A percentile compares a stretch with the other conserved stretches of the same genome.
Conservation (phyloP, 2,329 filamentous ascomycete genomes). For the Sclerotinia minor region DNA sequence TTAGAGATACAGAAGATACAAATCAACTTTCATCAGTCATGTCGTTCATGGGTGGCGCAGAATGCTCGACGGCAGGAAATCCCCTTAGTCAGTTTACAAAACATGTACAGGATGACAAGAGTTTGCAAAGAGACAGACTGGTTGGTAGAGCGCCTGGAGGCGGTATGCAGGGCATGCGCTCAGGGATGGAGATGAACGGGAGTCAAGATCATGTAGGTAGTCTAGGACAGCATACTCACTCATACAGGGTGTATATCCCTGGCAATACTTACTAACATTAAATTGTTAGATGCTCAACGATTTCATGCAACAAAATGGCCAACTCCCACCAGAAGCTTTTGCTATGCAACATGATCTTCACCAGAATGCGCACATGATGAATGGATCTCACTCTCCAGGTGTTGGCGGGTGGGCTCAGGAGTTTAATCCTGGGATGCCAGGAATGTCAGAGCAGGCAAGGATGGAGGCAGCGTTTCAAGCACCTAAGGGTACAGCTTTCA, state of each 20-base stretch:
- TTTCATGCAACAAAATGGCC: constrained; percentile 78
- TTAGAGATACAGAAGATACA: background rate
- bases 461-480: constrained; percentile 72
- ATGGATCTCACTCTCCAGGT: constrained; percentile 42
- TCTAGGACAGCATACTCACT: background rate
- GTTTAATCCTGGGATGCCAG: constrained; percentile 57
- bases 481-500: constrained; percentile 64
- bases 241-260: background rate
- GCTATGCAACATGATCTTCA: constrained; percentile 41
- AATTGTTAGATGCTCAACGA: constrained; percentile 81
- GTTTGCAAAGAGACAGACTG: constrained; percentile 85
- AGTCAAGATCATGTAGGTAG: constrained; percentile 69
- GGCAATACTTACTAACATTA: constrained; percentile 21
- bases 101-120: constrained; percentile 94
- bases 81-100: constrained; percentile 97
- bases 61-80: constrained; percentile 95
- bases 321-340: constrained; percentile 49
- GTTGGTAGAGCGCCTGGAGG: constrained; percentile 71
- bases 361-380: constrained; percentile 35
- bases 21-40: constrained; percentile 49
- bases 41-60: constrained; percentile 94
- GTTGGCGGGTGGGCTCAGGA: constrained; percentile 61
- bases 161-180: constrained; percentile 73
- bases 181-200: constrained; percentile 46
- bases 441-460: constrained; percentile 55